A percentile compares a stretch with the other conserved stretches of the same genome.
Conservation (phyloP, 768 basidiomycete species). For the Serpula lacrymans region DNA sequence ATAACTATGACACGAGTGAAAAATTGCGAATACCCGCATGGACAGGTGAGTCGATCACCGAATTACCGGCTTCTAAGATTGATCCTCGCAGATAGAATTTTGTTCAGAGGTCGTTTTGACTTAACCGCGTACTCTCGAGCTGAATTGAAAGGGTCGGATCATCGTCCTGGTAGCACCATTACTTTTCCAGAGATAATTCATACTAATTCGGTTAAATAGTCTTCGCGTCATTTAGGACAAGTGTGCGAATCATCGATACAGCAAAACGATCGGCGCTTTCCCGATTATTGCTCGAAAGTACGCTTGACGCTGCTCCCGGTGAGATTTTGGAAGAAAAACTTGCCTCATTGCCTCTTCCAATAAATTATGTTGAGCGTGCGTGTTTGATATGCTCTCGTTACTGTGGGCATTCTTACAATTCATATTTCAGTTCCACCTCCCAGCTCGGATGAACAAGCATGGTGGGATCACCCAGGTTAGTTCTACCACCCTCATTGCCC, state of each 20-base stretch:
- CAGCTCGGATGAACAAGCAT: constrained; percentile 69
- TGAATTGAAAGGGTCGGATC: constrained; percentile 90
- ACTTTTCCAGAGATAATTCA: background rate
- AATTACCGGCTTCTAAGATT: constrained; percentile 11
- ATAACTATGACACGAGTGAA: constrained; percentile 92
- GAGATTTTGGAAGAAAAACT: constrained; percentile 73
- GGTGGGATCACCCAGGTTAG: constrained; percentile 78
- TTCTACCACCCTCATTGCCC: background rate
- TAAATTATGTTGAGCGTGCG: constrained; percentile 33
- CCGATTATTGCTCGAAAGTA: constrained; percentile 61
- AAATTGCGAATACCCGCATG: constrained; percentile 96
- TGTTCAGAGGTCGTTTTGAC: constrained; percentile 80
- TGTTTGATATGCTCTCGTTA: constrained; percentile 4
- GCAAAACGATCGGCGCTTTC: constrained; percentile 70
- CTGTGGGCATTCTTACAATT: constrained; percentile 6
- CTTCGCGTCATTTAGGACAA: constrained; percentile 76
- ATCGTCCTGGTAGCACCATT: constrained; percentile 71
- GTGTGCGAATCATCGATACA: constrained; percentile 76
- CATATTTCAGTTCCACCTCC: constrained; percentile 70
- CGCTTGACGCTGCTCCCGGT: constrained; percentile 58
- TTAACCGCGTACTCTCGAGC: constrained; percentile 79
- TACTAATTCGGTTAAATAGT: constrained; percentile 43
- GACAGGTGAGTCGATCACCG: constrained; percentile 63
- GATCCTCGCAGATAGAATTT: constrained; percentile 78
- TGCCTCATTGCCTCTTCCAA: constrained; percentile 50